These are phyloP conservation scores for Phytophthora foliorum DNA, from an alignment of 352 stramenopile genomes.

Conservation along the genomic window DNA sequence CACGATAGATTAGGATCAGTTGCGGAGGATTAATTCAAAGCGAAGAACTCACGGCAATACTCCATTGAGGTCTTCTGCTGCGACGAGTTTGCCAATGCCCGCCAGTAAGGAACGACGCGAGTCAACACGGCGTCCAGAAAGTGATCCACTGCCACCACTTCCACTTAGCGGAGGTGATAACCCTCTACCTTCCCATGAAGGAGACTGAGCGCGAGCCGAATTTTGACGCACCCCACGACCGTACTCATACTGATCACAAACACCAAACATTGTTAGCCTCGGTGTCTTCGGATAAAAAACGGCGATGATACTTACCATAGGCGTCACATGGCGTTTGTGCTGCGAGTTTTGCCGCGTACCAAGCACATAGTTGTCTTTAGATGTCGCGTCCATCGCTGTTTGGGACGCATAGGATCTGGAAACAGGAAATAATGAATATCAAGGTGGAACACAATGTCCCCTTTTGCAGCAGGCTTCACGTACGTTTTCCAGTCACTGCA, in stretches of 20 bases:
- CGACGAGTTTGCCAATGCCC: conserved; percentile 80
- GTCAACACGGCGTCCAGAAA: conserved; percentile 57
- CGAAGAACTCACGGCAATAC: conserved; percentile 46
- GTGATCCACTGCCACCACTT: conserved; percentile 42
- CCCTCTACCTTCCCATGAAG: conserved; percentile 22
- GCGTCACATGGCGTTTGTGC: conserved; percentile 70
- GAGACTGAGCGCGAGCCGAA: conserved; percentile 17
- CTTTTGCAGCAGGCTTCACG: conserved; percentile 9
- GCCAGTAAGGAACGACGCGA: conserved; percentile 75
- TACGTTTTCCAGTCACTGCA: conserved; percentile 81
- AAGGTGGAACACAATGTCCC: not conserved
- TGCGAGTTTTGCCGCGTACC: conserved; percentile 65
- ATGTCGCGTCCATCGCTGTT: conserved; percentile 58
- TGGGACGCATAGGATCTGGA: conserved; percentile 72
- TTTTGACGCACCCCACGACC: conserved; percentile 27
- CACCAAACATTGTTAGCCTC: conserved; percentile 3
- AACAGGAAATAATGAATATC: not conserved
- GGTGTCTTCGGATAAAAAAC: not conserved
- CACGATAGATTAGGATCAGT: not conserved
- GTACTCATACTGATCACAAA: conserved; percentile 35
- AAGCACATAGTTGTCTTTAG: conserved; percentile 55
- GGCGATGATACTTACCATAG: conserved; percentile 46
- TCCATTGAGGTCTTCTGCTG: conserved; percentile 56
- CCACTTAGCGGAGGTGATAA: conserved; percentile 21
- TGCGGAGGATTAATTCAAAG: not conserved